These are phyloP conservation scores for Vigna radiata DNA, from an alignment of 306 rosid species.

Conservation along the genomic window DNA sequence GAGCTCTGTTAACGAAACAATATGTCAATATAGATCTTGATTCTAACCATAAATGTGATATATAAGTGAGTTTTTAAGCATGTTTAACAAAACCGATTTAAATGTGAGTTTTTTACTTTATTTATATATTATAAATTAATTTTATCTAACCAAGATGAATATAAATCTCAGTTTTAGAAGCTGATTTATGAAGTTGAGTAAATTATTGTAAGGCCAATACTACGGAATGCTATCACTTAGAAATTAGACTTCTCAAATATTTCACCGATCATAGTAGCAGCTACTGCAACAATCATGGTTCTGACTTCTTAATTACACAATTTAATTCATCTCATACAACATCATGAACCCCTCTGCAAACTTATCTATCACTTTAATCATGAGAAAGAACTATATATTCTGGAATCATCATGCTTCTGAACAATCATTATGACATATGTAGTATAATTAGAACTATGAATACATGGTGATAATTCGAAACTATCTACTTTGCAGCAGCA, in stretches of 20 bases:
- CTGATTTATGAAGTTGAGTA: too few relatives aligned
- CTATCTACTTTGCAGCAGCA: slow-evolving; percentile 23
- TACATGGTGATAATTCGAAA: background rate
- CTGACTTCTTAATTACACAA: slow-evolving; percentile 6
- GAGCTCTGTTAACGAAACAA: too few relatives aligned
- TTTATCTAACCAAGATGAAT: too few relatives aligned
- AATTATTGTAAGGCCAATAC: background rate
- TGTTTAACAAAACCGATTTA: too few relatives aligned
- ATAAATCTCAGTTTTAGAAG: too few relatives aligned
- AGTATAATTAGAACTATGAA: background rate
- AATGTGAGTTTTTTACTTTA: too few relatives aligned
- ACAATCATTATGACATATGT: background rate
- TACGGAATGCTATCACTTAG: background rate
- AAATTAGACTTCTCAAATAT: background rate
- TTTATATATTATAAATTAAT: too few relatives aligned
- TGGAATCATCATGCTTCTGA: background rate
- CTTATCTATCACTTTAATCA: background rate
- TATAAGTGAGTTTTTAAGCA: too few relatives aligned
- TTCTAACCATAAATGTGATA: too few relatives aligned
- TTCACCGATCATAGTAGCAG: background rate
- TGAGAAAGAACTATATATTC: background rate
- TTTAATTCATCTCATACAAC: background rate
- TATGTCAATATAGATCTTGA: too few relatives aligned
- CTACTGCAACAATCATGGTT: background rate
- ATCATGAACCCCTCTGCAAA: slow-evolving; percentile 10